These are phyloP conservation scores for Sclerotiophoma versabilis DNA, from an alignment of 2,329 filamentous ascomycete genomes.

Conservation along the genomic window DNA sequence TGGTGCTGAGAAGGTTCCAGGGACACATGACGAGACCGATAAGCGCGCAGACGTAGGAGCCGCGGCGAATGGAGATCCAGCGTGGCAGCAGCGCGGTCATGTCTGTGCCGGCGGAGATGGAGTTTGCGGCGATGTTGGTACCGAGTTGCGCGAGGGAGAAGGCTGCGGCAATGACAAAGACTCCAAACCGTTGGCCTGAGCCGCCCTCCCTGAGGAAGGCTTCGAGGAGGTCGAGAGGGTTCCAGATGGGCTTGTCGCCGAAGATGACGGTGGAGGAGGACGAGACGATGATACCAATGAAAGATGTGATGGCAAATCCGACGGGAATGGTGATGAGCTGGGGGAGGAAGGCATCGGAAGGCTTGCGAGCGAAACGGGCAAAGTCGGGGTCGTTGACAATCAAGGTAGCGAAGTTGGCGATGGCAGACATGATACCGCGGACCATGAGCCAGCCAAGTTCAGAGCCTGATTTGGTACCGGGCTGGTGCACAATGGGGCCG, in stretches of 20 bases:
- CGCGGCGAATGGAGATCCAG: constrained; percentile 84
- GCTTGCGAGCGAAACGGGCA: constrained; percentile 79
- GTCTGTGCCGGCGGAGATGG: constrained; percentile 81
- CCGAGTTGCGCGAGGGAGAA: constrained; percentile 77
- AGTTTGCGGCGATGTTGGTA: constrained; percentile 88
- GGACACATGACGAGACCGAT: constrained; percentile 88
- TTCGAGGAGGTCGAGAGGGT: constrained; percentile 52
- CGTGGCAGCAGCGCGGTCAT: constrained; percentile 81
- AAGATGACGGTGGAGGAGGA: constrained; percentile 56
- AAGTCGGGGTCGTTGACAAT: constrained; percentile 86
- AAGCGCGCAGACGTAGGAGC: constrained; percentile 82
- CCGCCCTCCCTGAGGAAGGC: constrained; percentile 53
- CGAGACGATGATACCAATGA: constrained; percentile 69
- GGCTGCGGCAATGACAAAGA: constrained; percentile 61
- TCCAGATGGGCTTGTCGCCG: constrained; percentile 52
- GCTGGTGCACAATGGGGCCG: constrained; percentile 80
- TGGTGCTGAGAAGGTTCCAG: constrained; percentile 75
- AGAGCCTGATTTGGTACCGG: constrained; percentile 68
- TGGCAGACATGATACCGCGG: constrained; percentile 84
- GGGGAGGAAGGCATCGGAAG: constrained; percentile 78
- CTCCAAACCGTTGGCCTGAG: constrained; percentile 53
- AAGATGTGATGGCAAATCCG: constrained; percentile 71
- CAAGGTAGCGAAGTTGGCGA: constrained; percentile 89
- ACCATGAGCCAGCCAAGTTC: constrained; percentile 82
- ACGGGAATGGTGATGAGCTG: constrained; percentile 68